A percentile compares a stretch with the other conserved stretches of the same genome.
phyloP scores from a whole-genome alignment of 2,329 filamentous ascomycete genomes.

The Xylariaceae sp. region DNA sequence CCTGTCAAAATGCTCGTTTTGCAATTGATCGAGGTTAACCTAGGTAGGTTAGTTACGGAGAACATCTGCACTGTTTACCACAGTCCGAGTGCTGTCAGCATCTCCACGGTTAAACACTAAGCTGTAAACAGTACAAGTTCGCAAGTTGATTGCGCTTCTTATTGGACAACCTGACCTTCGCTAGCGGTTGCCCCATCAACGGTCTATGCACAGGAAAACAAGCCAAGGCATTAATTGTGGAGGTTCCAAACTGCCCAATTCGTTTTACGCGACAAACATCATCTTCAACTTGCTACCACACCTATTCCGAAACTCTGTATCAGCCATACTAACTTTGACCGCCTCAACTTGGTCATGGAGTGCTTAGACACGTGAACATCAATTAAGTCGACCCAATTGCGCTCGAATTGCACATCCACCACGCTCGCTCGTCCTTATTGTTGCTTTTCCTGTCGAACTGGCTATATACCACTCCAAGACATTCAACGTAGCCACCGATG shows the following conservation, averaged over 20 bases:
- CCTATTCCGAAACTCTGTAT: slow-evolving; percentile 33
- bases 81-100: too few relatives aligned
- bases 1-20: too few relatives aligned
- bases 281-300: slow-evolving; percentile 29
- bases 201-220: slow-evolving; percentile 14
- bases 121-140: too few relatives aligned
- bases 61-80: too few relatives aligned
- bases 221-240: slow-evolving; percentile 20
- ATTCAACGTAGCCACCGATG: slow-evolving; percentile 22
- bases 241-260: slow-evolving; percentile 14
- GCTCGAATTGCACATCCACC: slow-evolving; percentile 23
- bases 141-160: too few relatives aligned
- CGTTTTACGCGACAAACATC: slow-evolving; percentile 25
- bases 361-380: slow-evolving; percentile 37
- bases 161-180: too few relatives aligned
- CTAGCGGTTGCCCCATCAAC: slow-evolving; percentile 28
- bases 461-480: slow-evolving; percentile 13
- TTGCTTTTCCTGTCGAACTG: slow-evolving; percentile 9
- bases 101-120: too few relatives aligned
- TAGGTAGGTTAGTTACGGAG: too few relatives aligned
- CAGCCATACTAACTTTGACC: slow-evolving; percentile 26
- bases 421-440: slow-evolving; percentile 14
- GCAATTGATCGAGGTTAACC: too few relatives aligned
- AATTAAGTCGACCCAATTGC: slow-evolving; percentile 28
- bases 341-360: slow-evolving; percentile 32